Base-by-base conservation (phyloP, 139 green algal species). In the Chlorella sp. region DNA sequence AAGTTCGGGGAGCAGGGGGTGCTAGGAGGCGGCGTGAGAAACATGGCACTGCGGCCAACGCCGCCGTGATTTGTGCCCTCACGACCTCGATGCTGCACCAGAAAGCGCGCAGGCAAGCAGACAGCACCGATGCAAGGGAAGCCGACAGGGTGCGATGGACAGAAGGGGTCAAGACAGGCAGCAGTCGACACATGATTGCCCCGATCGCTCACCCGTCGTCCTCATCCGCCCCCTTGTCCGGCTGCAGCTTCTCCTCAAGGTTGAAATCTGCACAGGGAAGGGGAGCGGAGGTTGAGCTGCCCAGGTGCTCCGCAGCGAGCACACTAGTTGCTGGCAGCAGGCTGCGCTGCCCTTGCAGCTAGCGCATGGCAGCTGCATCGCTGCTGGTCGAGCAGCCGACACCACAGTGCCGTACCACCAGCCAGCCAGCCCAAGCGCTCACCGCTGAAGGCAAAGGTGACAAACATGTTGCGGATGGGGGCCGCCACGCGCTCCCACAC, bases 391-490 rank as follows among this genome's bases (percentile, higher is more conserved):
- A 13, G 62, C 62, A 40, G 24, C 56, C 56, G 22, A 14, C 30
- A 24, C 56, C 56, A 65, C 9, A 20, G 22, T 65, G 56, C 56
- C 26, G 26, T 20, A 65, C 9, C 56, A 20, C 22, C 56, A 65
- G 9, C 13, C 56, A 65, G 26, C 17, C 26, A 13, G 32, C 32
- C 65, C 9, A 6, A 34, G 9, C 17, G 24, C 77, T 17, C 60
- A 83, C 77, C 91, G 40, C 56, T 86, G 80, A 94, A 94, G 16
- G 93, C 73, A 84, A 89, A 94, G 8, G 89, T 93, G 16, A 92
- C 82, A 84, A 87, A 93, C 34, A 70, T 87, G 79, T 90, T 78
- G 2, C 86, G 82, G 34, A 91, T 80, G 40, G 79, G 87, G 1
- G 51, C 32, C 1, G 79, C 69, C 72, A 93, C 69, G 0, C 78